Evolutionary conservation across 1,139 yeast species (phyloP).

Genomic region (Candida freyschussii): DNA sequence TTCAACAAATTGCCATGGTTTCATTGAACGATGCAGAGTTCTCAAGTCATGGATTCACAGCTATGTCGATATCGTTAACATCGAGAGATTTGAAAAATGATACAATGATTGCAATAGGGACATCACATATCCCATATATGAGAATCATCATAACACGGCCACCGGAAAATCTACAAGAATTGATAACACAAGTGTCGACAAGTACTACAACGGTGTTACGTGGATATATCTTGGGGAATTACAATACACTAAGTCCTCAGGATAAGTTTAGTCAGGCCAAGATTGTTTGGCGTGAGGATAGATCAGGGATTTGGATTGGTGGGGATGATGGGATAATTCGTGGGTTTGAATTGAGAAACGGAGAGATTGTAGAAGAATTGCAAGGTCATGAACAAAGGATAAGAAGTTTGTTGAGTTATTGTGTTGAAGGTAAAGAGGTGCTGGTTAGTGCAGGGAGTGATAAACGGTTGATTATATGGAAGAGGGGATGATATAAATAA

Average conservation of each 20-base stretch:
- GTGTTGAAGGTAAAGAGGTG: constrained; percentile 30
- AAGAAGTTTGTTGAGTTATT: constrained; percentile 33
- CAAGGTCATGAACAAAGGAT: constrained; percentile 40
- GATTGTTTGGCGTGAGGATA: constrained; percentile 36
- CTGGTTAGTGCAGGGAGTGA: constrained; percentile 46
- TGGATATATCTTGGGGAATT: constrained; percentile 50
- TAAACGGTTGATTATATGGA: constrained; percentile 28
- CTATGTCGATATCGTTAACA: constrained; percentile 14
- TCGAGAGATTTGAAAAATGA: constrained; percentile 2
- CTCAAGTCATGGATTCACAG: constrained; percentile 55
- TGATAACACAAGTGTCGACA: constrained; percentile 12
- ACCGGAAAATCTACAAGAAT: constrained; percentile 29
- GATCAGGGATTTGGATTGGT: constrained; percentile 56
- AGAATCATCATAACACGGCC: constrained; percentile 49
- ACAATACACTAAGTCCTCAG: constrained; percentile 62
- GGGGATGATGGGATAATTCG: constrained; percentile 67
- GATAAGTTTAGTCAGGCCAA: constrained; percentile 61
- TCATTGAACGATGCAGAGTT: constrained; percentile 76
- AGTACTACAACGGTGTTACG: constrained; percentile 25
- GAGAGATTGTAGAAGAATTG: constrained; percentile 31
- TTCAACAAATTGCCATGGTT: constrained; percentile 40
- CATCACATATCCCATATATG: constrained; percentile 77
- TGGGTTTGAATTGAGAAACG: constrained; percentile 47
- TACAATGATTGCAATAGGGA: constrained; percentile 45
- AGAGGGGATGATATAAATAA: neutral